Percentiles rank a stretch among this genome's conserved stretches.
These are phyloP conservation scores for Vigna trinervia DNA, from an alignment of 306 rosid species.

Conservation along the genomic window DNA sequence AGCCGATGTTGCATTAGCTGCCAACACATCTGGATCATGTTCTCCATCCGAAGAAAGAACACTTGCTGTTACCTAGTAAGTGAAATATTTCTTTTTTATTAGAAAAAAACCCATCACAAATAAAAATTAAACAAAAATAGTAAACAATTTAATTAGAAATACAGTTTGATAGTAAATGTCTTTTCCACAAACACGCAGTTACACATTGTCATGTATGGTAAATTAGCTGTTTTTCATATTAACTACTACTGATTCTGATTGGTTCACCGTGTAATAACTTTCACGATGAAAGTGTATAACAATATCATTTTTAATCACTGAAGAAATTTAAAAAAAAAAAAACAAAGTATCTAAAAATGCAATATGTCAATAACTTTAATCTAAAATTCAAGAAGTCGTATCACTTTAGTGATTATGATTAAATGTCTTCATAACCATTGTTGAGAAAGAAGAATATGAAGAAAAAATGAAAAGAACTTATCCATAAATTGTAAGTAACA, in stretches of 20 bases:
- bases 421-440: no score
- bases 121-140: conserved; percentile 1
- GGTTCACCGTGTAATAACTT: background rate
- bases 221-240: background rate
- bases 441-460: no score
- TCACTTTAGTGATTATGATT: no score
- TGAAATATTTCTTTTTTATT: conserved; percentile 1
- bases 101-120: background rate
- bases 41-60: conserved; percentile 91
- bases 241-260: background rate
- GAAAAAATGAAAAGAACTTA: no score
- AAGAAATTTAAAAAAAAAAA: no score
- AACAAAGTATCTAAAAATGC: no score
- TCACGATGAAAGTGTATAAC: no score
- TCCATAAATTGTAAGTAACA: no score
- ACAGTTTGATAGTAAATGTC: background rate
- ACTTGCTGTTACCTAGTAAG: conserved; percentile 77
- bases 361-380: no score
- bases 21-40: conserved; percentile 93
- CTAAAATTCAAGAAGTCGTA: no score
- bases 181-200: background rate
- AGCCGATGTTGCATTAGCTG: conserved; percentile 90
- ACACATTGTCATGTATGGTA: background rate
- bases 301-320: no score
- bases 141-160: background rate